Conservation (phyloP, 805 yeast genomes). For the Ogataea pilisensis region DNA sequence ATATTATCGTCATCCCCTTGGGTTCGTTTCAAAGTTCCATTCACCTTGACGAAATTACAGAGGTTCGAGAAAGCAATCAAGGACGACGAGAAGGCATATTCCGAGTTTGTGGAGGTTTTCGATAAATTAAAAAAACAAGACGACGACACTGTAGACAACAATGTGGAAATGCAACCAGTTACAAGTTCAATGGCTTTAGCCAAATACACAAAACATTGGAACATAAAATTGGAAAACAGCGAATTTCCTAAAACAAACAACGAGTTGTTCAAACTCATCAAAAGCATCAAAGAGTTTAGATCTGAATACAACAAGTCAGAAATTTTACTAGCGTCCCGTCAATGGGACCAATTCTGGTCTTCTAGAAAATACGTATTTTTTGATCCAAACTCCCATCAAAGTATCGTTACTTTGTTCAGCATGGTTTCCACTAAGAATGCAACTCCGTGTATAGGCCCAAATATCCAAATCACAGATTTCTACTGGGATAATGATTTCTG, state of each 20-base stretch:
- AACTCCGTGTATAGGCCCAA: conserved; percentile 93
- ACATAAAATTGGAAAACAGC: conserved; percentile 10
- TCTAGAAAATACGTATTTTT: conserved; percentile 44
- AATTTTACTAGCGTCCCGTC: conserved; percentile 40
- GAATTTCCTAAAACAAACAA: conserved; percentile 35
- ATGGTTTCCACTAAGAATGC: conserved; percentile 79
- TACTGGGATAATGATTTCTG: conserved; percentile 90
- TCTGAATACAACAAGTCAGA: conserved; percentile 28
- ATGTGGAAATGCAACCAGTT: too few species aligned
- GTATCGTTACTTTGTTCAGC: conserved; percentile 71
- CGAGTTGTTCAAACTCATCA: conserved; percentile 36
- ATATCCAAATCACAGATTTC: conserved; percentile 73
- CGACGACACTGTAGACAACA: neutral
- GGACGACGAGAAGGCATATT: conserved; percentile 27
- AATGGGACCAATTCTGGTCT: conserved; percentile 62
- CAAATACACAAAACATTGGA: conserved; percentile 13
- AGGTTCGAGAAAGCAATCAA: conserved; percentile 25
- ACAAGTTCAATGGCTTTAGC: too few species aligned
- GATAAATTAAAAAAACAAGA: conserved; percentile 24
- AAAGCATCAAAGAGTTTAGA: conserved; percentile 27
- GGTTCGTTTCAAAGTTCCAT: conserved; percentile 68
- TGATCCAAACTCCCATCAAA: conserved; percentile 74
- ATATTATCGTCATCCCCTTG: conserved; percentile 82
- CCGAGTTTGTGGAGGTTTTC: conserved; percentile 15
- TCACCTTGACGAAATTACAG: conserved; percentile 17